Evolutionary conservation across 176 grass and related monocot genomes (phyloP).

Genomic region (Typha latifolia): DNA sequence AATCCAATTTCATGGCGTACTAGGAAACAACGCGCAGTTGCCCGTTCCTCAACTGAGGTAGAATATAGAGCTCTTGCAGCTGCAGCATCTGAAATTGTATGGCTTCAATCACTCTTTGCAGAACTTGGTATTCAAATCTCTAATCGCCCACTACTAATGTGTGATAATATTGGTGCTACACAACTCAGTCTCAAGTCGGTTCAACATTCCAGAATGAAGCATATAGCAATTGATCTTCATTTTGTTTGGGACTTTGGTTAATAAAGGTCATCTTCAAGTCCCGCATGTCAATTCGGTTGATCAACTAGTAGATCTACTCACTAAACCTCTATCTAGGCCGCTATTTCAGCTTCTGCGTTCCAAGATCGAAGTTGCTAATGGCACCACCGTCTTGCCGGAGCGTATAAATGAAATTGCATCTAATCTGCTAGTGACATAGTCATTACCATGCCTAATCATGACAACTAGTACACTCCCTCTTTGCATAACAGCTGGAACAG

Average conservation of each 20-base stretch:
- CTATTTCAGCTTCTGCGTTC: neutral
- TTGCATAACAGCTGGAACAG: too few relatives aligned
- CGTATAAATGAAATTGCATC: neutral
- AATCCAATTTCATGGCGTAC: conserved; percentile 3
- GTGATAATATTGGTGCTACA: conserved; percentile 14
- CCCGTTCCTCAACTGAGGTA: neutral
- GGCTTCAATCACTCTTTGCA: neutral
- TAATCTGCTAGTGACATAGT: too few relatives aligned
- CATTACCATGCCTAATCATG: too few relatives aligned
- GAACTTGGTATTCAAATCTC: neutral
- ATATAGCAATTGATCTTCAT: neutral
- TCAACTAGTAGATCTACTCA: neutral
- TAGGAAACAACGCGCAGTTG: neutral
- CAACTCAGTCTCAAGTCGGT: neutral
- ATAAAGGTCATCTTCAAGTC: neutral
- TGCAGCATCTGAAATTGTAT: neutral
- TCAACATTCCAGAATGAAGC: conserved; percentile 3
- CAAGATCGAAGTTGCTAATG: neutral
- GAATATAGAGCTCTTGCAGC: neutral
- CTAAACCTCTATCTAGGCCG: neutral
- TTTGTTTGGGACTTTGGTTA: neutral
- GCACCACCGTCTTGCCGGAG: neutral
- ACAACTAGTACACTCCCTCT: too few relatives aligned
- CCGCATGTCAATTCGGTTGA: neutral
- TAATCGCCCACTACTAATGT: neutral